Percentiles rank a stretch among this genome's conserved stretches.
These are phyloP conservation scores for Corrigiola litoralis DNA, from an alignment of 179 eudicot genomes.

Conservation along the genomic window DNA sequence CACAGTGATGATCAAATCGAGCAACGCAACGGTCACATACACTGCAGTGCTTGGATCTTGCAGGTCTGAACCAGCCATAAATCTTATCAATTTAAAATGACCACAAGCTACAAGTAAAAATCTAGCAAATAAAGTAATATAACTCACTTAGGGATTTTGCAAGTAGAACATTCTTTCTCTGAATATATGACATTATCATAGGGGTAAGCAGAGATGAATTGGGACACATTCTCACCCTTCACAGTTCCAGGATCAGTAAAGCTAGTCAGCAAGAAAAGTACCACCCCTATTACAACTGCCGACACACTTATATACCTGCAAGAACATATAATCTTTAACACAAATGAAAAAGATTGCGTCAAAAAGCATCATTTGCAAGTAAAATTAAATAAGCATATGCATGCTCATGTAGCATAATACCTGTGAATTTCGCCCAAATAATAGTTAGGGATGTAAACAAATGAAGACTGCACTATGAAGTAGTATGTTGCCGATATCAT, in stretches of 20 bases:
- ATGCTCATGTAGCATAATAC: conserved; percentile 32
- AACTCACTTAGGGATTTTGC: conserved; percentile 82
- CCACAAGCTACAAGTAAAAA: conserved; percentile 5
- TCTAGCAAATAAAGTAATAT: conserved; percentile 4
- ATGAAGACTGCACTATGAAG: conserved; percentile 62
- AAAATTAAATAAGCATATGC: neutral
- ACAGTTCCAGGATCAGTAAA: conserved; percentile 96
- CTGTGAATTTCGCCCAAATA: conserved; percentile 83
- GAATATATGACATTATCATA: conserved; percentile 75
- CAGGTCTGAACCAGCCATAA: conserved; percentile 60
- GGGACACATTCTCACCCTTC: conserved; percentile 67
- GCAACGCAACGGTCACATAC: conserved; percentile 96
- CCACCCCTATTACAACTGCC: conserved; percentile 80
- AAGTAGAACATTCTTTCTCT: conserved; percentile 82
- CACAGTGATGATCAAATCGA: conserved; percentile 97
- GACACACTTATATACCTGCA: conserved; percentile 79
- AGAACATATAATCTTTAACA: conserved; percentile 23
- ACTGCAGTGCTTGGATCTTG: conserved; percentile 97
- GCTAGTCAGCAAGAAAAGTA: conserved; percentile 83
- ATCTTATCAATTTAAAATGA: conserved; percentile 14
- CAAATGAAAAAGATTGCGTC: conserved; percentile 14
- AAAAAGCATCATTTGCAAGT: neutral
- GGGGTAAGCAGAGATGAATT: conserved; percentile 77
- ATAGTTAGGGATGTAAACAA: conserved; percentile 82
- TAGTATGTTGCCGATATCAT: conserved; percentile 74